Evolutionary conservation across 345 rosid genomes (phyloP), one percentile per base, ranked within the genome.

Genomic region (Camelina laxa): DNA sequence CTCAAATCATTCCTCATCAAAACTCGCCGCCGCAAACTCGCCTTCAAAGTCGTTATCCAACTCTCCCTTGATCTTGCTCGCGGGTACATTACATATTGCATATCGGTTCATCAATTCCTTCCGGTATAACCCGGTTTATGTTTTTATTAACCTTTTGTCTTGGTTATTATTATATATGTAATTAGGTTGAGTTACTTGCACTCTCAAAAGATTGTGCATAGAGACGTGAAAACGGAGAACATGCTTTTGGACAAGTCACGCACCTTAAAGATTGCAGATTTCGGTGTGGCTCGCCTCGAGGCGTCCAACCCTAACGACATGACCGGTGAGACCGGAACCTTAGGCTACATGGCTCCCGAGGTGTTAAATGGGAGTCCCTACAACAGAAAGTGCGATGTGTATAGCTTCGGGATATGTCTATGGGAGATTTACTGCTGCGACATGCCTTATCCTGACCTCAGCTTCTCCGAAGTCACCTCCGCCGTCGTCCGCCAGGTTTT

Each of bases 301-400:
- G 99, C 97, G 60, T 95, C 99, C 33, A 92, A 95, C 76, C 97
- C 99, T 77, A 87, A 90, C 63, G 99, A 95, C 75, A 95, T 95
- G 99, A 95, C 99, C 58, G 99, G 99, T 50, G 99, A 95, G 83
- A 95, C 99, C 9, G 99, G 99, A 77, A 95, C 99, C 27, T 93
- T 95, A 35, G 99, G 97, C 57, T 95, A 95, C 86, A 92, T 95
- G 97, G 99, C 99, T 79, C 97, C 99, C 33, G 99, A 95, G 93
- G 99, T 95, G 70, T 87, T 95, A 72, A 92, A 95, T 64, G 99
- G 99, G 80, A 89, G 74, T 57, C 84, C 99, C 2, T 92, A 95
- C 83, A 89, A 95, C 76, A 84, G 97, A 80, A 95, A 90, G 72
- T 95, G 99, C 20, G 97, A 95, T 67, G 99, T 95, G 60, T 95